Evolutionary conservation across 208 protist species (phyloP).

Genomic region (Trypanosoma mega): DNA sequence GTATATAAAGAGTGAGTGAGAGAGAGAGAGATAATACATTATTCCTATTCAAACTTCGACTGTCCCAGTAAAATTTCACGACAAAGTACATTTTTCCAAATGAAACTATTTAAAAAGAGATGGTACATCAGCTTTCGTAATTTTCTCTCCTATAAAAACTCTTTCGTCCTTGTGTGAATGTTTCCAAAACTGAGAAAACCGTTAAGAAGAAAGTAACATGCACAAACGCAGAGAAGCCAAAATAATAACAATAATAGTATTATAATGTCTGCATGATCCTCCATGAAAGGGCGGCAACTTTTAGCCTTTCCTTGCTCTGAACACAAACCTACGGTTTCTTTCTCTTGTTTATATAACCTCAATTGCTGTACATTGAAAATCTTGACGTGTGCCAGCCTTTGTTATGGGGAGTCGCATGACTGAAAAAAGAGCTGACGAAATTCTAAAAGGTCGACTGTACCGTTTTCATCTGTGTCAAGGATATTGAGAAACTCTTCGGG

Average conservation of each 20-base stretch:
- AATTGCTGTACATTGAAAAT: neutral
- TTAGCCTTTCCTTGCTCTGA: neutral
- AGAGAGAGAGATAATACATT: too few relatives aligned
- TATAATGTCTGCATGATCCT: conserved; percentile 1
- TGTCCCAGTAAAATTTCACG: too few relatives aligned
- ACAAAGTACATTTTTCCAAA: too few relatives aligned
- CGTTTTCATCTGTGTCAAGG: conserved; percentile 44
- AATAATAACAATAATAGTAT: neutral
- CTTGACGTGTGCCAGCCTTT: neutral
- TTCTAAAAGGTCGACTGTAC: conserved; percentile 61
- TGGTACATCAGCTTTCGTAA: too few relatives aligned
- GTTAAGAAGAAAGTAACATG: conserved; percentile 4
- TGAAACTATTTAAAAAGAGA: too few relatives aligned
- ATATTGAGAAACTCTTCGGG: conserved; percentile 49
- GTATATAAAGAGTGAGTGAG: too few relatives aligned
- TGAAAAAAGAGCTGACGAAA: conserved; percentile 72
- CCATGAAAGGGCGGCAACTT: neutral
- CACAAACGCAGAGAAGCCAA: conserved; percentile 3
- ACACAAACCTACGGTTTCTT: too few relatives aligned
- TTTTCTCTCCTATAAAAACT: too few relatives aligned
- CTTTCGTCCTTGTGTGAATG: too few relatives aligned
- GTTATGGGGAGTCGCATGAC: conserved; percentile 13
- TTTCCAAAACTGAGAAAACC: too few relatives aligned
- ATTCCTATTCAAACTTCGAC: too few relatives aligned
- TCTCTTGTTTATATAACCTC: neutral